These are phyloP conservation scores for Kokia cookei DNA, from an alignment of 441 rosid species.

Conservation along the genomic window DNA sequence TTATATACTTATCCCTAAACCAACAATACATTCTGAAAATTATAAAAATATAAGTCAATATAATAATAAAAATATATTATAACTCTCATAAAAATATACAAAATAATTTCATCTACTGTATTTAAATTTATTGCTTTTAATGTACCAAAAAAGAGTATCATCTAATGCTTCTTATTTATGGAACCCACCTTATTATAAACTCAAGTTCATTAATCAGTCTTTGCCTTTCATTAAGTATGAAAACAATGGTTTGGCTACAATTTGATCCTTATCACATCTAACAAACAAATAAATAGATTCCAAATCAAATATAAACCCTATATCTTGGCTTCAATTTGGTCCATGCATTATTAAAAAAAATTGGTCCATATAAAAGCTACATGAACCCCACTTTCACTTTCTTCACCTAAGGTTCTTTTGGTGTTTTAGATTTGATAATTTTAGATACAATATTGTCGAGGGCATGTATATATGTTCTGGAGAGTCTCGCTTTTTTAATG, in stretches of 20 bases:
- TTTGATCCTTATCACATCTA: background rate
- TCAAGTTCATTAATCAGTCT: background rate
- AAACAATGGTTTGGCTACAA: background rate
- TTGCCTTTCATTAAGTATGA: background rate
- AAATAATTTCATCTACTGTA: too few relatives aligned
- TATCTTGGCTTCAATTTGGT: background rate
- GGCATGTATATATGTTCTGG: too few relatives aligned
- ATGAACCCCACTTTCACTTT: background rate
- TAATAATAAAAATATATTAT: too few relatives aligned
- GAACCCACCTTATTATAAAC: background rate
- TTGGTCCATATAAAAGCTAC: background rate
- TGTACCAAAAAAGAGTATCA: background rate
- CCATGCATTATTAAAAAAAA: background rate
- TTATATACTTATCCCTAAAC: background rate
- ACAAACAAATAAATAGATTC: background rate
- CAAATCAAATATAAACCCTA: background rate
- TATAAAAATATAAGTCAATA: too few relatives aligned
- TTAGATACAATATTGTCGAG: too few relatives aligned
- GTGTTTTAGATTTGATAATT: background rate
- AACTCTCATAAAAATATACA: too few relatives aligned
- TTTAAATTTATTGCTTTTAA: too few relatives aligned
- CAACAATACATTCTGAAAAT: background rate
- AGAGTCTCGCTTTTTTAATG: too few relatives aligned
- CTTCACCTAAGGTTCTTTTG: background rate
- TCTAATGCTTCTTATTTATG: background rate